These are phyloP conservation scores for Xylaria digitata DNA, from an alignment of 2,329 filamentous ascomycete genomes.

Conservation along the genomic window DNA sequence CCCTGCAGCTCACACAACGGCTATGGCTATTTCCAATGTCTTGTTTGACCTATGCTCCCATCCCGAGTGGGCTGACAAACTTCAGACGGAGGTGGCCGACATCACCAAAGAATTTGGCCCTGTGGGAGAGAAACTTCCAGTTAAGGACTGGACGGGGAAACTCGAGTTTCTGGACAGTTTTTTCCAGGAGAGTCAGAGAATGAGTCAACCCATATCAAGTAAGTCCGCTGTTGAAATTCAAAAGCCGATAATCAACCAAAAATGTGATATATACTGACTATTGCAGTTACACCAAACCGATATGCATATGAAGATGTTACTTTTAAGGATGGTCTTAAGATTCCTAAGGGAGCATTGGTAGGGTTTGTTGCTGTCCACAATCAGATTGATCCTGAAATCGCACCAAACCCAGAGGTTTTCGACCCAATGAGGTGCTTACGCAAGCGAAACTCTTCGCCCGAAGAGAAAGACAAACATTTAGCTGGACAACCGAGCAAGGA, in stretches of 20 bases:
- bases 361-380: background rate
- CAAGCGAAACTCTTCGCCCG: background rate
- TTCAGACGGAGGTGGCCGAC: background rate
- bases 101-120: slow-evolving; percentile 8
- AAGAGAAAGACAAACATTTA: background rate
- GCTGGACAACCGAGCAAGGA: background rate
- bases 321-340: background rate
- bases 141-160: slow-evolving; percentile 2
- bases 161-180: slow-evolving; percentile 17
- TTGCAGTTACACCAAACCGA: slow-evolving; percentile 8
- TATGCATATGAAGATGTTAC: background rate
- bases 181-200: slow-evolving; percentile 19
- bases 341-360: slow-evolving; percentile 1
- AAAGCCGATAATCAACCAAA: no score
- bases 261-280: no score
- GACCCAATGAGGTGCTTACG: slow-evolving; percentile 19
- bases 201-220: slow-evolving; percentile 18
- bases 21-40: slow-evolving; percentile 26
- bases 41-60: slow-evolving; percentile 21
- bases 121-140: slow-evolving; percentile 3
- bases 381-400: slow-evolving; percentile 5
- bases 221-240: background rate
- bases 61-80: slow-evolving; percentile 7
- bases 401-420: slow-evolving; percentile 9
- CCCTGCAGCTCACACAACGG: slow-evolving; percentile 19